Percentiles rank a stretch among this genome's conserved stretches.
Evolutionary conservation across 306 rosid genomes (phyloP).

Genomic region (Fagus sylvatica): DNA sequence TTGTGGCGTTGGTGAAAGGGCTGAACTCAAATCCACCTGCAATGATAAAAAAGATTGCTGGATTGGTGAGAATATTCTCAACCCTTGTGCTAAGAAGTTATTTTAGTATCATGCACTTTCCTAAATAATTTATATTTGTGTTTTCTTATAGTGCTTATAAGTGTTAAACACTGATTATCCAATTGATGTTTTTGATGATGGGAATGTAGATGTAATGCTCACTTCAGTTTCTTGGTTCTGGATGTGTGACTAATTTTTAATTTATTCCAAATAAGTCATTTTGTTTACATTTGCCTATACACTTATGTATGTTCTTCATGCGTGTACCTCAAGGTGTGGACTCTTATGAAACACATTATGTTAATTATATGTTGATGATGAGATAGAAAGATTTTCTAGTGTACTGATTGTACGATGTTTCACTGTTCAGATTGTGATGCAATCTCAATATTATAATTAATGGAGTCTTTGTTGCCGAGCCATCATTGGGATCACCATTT

Average conservation of each 20-base stretch:
- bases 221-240: background rate
- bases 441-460: background rate
- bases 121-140: background rate
- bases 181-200: background rate
- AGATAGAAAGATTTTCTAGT: background rate
- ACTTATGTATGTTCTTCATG: background rate
- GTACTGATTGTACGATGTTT: background rate
- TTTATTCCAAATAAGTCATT: background rate
- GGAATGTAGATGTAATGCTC: background rate
- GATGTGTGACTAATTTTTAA: background rate
- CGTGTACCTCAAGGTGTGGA: background rate
- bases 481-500: background rate
- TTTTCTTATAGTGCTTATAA: background rate
- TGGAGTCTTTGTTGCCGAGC: background rate
- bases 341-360: background rate
- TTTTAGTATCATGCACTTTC: background rate
- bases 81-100: background rate
- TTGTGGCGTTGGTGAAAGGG: constrained; percentile 80
- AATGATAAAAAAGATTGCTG: constrained; percentile 94
- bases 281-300: background rate
- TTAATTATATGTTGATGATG: background rate
- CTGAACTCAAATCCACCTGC: constrained; percentile 87
- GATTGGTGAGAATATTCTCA: constrained; percentile 54
- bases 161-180: background rate
- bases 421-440: background rate